These are phyloP conservation scores for Russula compacta DNA, from an alignment of 768 basidiomycete species.

Conservation along the genomic window DNA sequence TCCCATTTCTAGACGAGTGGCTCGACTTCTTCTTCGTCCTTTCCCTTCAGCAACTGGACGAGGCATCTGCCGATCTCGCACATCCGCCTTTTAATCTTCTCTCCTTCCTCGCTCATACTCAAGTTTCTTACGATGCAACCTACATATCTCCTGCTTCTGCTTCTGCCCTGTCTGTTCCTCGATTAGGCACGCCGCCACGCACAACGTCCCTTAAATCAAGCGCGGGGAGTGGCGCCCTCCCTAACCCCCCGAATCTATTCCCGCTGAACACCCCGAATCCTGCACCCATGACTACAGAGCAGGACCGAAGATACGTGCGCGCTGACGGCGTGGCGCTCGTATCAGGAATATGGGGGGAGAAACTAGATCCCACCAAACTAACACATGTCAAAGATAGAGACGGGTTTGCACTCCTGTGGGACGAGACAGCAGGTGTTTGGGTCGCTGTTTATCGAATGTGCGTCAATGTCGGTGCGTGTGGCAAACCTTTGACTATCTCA, in stretches of 20 bases:
- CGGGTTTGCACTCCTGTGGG: slow-evolving; percentile 60
- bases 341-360: slow-evolving; percentile 69
- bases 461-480: slow-evolving; percentile 65
- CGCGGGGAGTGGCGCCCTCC: background rate
- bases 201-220: slow-evolving; percentile 37
- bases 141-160: slow-evolving; percentile 52
- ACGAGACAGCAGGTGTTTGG: slow-evolving; percentile 52
- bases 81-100: slow-evolving; percentile 36
- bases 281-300: slow-evolving; percentile 60
- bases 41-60: slow-evolving; percentile 29
- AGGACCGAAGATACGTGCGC: slow-evolving; percentile 67
- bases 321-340: slow-evolving; percentile 70
- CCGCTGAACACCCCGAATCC: slow-evolving; percentile 83
- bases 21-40: slow-evolving; percentile 20
- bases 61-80: slow-evolving; percentile 22
- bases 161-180: slow-evolving; percentile 29
- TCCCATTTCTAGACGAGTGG: slow-evolving; percentile 28
- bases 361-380: slow-evolving; percentile 31
- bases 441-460: slow-evolving; percentile 71
- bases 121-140: slow-evolving; percentile 73
- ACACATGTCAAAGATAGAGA: slow-evolving; percentile 29
- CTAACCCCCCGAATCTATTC: slow-evolving; percentile 50
- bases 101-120: slow-evolving; percentile 55
- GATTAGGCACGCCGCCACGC: slow-evolving; percentile 35
- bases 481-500: background rate